Base-by-base conservation (phyloP, 208 protist genomes). In the Naegleria gruberi region DNA sequence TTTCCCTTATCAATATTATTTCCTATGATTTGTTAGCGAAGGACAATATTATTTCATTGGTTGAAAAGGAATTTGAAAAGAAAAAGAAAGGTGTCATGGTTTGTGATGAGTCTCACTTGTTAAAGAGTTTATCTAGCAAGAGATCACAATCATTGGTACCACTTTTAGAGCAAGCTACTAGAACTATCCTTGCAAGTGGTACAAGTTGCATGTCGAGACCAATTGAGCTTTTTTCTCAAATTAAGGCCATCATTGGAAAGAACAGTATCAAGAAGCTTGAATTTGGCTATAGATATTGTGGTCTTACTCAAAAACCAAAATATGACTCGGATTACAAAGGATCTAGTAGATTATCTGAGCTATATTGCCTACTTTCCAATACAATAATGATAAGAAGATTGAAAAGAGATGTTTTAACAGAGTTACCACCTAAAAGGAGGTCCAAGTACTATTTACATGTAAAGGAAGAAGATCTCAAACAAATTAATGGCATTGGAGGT, bases 241-340 rank as follows among this genome's bases (percentile, higher is more conserved):
- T 99, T 41, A 92, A 96, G 34, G 92, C 95, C 1, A 94, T 99
- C 3, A 77, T 94, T 41, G 89, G 92, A 41, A 4, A 34, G 15
- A 51, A 46, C 37, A 12, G 92, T 57, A 74, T 73, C 30, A 91
- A 26, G 5, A 42, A 30, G 15, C 0, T 77, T 2, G 94, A 97
- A 82, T 99, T 97, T 92, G 95, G 91, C 10, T 91, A 94, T n/a
- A 92, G 98, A 40, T 99, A 99, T 92, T 99, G 97, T 92, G 96
- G 97, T 91, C 93, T 93, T 0, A 55, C 93, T 4, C 82, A 90
- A 37, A 84, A 83, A 42, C 45, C 65, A 0, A 94, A 90, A 41
- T 89, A 77, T 6, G 55, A 47, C 19, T 23, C 8, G 17, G 51
- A 93, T 91, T 40, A 77, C 19, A 77, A 77, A 45, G 86, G 86